Evolutionary conservation across 169 alveolate species (phyloP).

Genomic region (Plasmodium sp.): DNA sequence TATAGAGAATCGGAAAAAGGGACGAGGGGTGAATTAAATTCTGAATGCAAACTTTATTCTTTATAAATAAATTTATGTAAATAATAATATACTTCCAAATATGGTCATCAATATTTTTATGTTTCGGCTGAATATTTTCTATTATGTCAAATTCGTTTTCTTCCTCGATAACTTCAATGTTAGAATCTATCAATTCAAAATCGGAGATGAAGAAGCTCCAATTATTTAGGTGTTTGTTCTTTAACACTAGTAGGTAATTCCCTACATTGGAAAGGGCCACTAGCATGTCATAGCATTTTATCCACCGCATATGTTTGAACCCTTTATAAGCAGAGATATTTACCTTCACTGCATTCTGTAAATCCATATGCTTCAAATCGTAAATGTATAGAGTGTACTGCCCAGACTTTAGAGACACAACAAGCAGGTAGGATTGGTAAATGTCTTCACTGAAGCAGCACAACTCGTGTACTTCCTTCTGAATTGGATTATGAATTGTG

Average conservation of each 20-base stretch:
- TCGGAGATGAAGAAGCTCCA: slow-evolving; percentile 72
- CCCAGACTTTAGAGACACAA: slow-evolving; percentile 57
- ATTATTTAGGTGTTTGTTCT: slow-evolving; percentile 67
- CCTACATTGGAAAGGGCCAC: slow-evolving; percentile 37
- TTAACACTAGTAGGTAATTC: slow-evolving; percentile 17
- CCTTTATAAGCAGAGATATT: slow-evolving; percentile 69
- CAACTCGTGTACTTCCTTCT: slow-evolving; percentile 48
- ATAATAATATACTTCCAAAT: slow-evolving; percentile 56
- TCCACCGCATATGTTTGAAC: slow-evolving; percentile 54
- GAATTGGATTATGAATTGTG: slow-evolving; percentile 71
- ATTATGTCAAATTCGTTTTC: slow-evolving; percentile 62
- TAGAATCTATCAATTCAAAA: slow-evolving; percentile 68
- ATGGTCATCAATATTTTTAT: slow-evolving; percentile 39
- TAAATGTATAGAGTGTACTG: slow-evolving; percentile 59
- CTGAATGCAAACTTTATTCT: slow-evolving; percentile 56
- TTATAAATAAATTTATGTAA: slow-evolving; percentile 65
- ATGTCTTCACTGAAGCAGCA: slow-evolving; percentile 71
- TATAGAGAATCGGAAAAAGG: slow-evolving; percentile 33
- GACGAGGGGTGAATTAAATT: slow-evolving; percentile 46
- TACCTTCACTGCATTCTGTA: slow-evolving; percentile 66
- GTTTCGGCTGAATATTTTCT: slow-evolving; percentile 57
- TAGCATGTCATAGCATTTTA: slow-evolving; percentile 69
- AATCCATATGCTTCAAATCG: slow-evolving; percentile 53
- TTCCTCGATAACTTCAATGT: slow-evolving; percentile 70
- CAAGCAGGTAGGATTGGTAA: slow-evolving; percentile 43